Conservation (phyloP, 1,284 basidiomycete species). For the Stygiomarasmius scandens region DNA sequence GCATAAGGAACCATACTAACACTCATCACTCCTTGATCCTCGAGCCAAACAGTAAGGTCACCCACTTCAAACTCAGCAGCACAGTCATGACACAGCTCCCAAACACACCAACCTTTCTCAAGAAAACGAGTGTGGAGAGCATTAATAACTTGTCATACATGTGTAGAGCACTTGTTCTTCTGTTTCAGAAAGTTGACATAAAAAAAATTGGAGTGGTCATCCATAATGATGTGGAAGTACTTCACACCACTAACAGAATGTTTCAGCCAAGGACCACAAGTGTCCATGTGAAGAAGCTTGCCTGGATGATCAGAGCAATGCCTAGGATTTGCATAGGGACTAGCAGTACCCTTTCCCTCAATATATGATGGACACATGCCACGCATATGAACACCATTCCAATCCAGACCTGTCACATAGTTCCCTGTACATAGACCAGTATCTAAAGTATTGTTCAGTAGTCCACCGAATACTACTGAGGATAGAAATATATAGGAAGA, state of each 20-base stretch:
- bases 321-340: constrained; percentile 4
- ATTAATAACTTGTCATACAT: not conserved
- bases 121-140: not conserved
- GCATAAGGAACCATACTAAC: too few relatives aligned
- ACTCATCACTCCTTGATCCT: not conserved
- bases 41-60: not conserved
- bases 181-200: not conserved
- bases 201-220: constrained; percentile 24
- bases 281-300: too few relatives aligned
- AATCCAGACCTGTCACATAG: too few relatives aligned
- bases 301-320: constrained; percentile 17
- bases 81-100: not conserved
- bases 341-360: not conserved
- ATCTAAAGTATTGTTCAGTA: too few relatives aligned
- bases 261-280: constrained; percentile 23
- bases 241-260: constrained; percentile 12
- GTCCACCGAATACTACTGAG: too few relatives aligned
- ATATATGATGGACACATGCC: not conserved
- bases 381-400: not conserved
- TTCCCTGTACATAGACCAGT: too few relatives aligned
- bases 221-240: constrained; percentile 23
- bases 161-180: not conserved
- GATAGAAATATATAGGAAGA: too few relatives aligned
- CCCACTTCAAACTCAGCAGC: not conserved
- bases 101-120: not conserved